A percentile compares a stretch with the other conserved stretches of the same genome.
Evolutionary conservation across 768 basidiomycete genomes (phyloP).

Genomic region (Collybiopsis confluens): DNA sequence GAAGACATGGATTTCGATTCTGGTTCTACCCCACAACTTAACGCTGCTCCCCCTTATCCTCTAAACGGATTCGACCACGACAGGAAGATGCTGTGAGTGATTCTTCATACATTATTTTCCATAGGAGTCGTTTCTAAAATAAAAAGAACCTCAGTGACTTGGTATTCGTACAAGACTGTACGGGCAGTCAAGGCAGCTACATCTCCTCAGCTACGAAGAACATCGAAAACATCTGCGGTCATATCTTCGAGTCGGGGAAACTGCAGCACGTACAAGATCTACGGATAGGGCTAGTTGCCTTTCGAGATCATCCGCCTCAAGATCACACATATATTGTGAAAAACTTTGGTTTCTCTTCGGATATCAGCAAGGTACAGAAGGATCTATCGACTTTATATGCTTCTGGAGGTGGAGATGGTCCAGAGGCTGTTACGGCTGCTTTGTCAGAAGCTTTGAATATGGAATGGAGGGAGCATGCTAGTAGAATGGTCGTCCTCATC

Average conservation of each 20-base stretch:
- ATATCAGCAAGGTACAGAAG: constrained; percentile 82
- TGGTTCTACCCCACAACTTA: constrained; percentile 29
- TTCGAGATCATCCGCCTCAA: constrained; percentile 96
- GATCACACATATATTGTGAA: constrained; percentile 93
- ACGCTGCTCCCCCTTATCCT: background rate
- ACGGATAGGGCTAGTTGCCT: constrained; percentile 88
- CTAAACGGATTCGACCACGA: constrained; percentile 23
- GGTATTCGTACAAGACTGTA: constrained; percentile 94
- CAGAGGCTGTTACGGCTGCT: constrained; percentile 94
- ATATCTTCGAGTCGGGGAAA: constrained; percentile 92
- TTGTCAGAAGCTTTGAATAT: constrained; percentile 82
- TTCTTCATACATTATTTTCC: constrained; percentile 10
- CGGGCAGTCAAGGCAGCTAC: constrained; percentile 86
- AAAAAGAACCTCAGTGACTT: constrained; percentile 76
- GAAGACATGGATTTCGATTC: constrained; percentile 73
- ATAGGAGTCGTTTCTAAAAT: constrained; percentile 9
- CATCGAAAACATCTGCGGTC: constrained; percentile 91
- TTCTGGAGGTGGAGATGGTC: constrained; percentile 90
- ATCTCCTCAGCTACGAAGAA: constrained; percentile 95
- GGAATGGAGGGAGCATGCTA: constrained; percentile 85
- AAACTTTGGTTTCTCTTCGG: constrained; percentile 92
- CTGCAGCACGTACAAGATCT: constrained; percentile 85
- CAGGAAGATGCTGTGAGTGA: constrained; percentile 73
- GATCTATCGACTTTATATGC: constrained; percentile 83
- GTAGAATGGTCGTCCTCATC: constrained; percentile 95